These are phyloP conservation scores for Pythium brachiatum DNA, from an alignment of 352 stramenopile genomes.

Conservation along the genomic window DNA sequence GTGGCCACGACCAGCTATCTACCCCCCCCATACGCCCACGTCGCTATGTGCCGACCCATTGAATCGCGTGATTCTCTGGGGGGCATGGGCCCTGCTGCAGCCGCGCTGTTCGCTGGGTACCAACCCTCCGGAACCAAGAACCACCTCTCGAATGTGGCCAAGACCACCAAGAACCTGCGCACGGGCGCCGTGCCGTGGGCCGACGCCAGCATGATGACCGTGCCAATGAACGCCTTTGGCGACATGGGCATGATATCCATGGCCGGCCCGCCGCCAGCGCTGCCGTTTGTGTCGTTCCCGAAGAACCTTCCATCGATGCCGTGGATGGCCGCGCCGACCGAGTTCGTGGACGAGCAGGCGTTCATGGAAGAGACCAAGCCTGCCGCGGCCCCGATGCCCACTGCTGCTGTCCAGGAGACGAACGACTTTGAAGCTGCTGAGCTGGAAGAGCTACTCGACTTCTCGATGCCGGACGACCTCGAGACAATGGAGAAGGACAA, in stretches of 20 bases:
- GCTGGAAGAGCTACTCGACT: conserved; percentile 73
- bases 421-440: conserved; percentile 63
- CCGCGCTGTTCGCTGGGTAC: conserved; percentile 75
- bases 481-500: conserved; percentile 65
- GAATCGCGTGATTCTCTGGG: conserved; percentile 80
- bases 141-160: conserved; percentile 17
- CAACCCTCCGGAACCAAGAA: conserved; percentile 47
- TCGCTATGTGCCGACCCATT: conserved; percentile 79
- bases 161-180: conserved; percentile 15
- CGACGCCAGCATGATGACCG: conserved; percentile 26
- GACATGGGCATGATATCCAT: conserved; percentile 53
- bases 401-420: conserved; percentile 14
- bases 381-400: conserved; percentile 1
- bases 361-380: conserved; percentile 39
- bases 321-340: conserved; percentile 32
- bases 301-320: conserved; percentile 63
- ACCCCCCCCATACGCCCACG: conserved; percentile 11
- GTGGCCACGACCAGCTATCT: conserved; percentile 22
- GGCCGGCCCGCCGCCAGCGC: conserved; percentile 47
- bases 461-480: conserved; percentile 63
- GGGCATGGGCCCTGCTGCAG: conserved; percentile 69
- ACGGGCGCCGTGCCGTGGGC: conserved; percentile 16
- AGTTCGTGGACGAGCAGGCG: conserved; percentile 46
- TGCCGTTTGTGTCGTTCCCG: conserved; percentile 71
- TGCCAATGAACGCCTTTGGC: conserved; percentile 20